Evolutionary conservation across 1,139 yeast species (phyloP).

Genomic region (Yamadazyma kanchanaburiensis): DNA sequence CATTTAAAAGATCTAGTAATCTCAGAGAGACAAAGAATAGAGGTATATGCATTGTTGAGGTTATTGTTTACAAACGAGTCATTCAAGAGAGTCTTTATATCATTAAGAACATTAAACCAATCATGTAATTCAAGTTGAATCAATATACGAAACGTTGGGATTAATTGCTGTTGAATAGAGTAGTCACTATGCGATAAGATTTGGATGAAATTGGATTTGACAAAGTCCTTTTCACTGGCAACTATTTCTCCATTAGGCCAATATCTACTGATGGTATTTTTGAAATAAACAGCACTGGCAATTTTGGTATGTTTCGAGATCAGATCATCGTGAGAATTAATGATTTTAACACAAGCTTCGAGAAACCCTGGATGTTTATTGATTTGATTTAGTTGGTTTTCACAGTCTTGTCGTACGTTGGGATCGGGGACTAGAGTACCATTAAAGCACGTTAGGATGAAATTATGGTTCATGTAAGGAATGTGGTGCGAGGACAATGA

Average conservation of each 20-base stretch:
- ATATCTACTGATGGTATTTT: slow-evolving; percentile 63
- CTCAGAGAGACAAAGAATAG: slow-evolving; percentile 73
- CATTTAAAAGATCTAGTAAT: slow-evolving; percentile 75
- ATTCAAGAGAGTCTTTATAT: slow-evolving; percentile 52
- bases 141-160: slow-evolving; percentile 66
- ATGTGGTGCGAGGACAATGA: background rate
- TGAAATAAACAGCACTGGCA: slow-evolving; percentile 86
- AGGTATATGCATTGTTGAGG: slow-evolving; percentile 64
- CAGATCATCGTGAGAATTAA: slow-evolving; percentile 3
- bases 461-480: background rate
- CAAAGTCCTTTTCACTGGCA: slow-evolving; percentile 66
- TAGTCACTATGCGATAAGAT: slow-evolving; percentile 43
- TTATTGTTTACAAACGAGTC: slow-evolving; percentile 34
- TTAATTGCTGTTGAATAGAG: slow-evolving; percentile 55
- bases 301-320: slow-evolving; percentile 39
- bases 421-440: slow-evolving; percentile 77
- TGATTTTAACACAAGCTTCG: slow-evolving; percentile 78
- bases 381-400: slow-evolving; percentile 56
- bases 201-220: slow-evolving; percentile 58
- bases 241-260: slow-evolving; percentile 59
- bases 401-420: slow-evolving; percentile 64
- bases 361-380: slow-evolving; percentile 68
- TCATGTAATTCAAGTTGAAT: slow-evolving; percentile 68
- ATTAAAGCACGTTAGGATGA: slow-evolving; percentile 65
- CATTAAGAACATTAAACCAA: slow-evolving; percentile 69